A percentile compares a stretch with the other conserved stretches of the same genome.
Conservation (phyloP, 2,329 filamentous ascomycete species). For the Daldinia eschscholtzii region DNA sequence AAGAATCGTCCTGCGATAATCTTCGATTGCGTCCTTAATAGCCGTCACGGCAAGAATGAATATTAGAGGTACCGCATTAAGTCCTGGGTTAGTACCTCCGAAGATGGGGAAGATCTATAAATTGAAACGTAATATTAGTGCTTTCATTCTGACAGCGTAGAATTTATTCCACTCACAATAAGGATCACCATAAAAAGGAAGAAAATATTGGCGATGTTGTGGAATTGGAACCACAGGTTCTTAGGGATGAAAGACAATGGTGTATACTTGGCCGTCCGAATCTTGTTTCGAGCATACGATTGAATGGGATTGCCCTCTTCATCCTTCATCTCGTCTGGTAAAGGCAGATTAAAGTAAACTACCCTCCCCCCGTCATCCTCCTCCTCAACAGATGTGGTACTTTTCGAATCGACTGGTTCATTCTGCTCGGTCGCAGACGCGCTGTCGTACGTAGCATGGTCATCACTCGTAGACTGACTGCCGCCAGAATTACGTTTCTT, state of each 20-base stretch:
- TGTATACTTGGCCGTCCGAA: slow-evolving; percentile 97
- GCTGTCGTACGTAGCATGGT: slow-evolving; percentile 48
- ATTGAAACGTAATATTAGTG: slow-evolving; percentile 45
- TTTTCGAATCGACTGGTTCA: slow-evolving; percentile 55
- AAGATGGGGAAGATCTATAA: slow-evolving; percentile 94
- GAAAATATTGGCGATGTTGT: slow-evolving; percentile 98
- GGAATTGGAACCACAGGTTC: slow-evolving; percentile 97
- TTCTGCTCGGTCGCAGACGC: slow-evolving; percentile 51
- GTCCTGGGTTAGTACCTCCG: slow-evolving; percentile 87
- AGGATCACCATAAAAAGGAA: slow-evolving; percentile 97
- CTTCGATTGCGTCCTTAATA: slow-evolving; percentile 95
- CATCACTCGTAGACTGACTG: slow-evolving; percentile 50
- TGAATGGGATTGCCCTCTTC: slow-evolving; percentile 80
- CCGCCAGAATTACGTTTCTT: slow-evolving; percentile 71
- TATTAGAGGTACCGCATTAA: slow-evolving; percentile 92
- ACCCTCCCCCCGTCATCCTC: slow-evolving; percentile 60
- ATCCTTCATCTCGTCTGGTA: slow-evolving; percentile 81
- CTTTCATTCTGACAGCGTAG: slow-evolving; percentile 9
- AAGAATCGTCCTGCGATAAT: slow-evolving; percentile 90
- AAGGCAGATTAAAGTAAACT: slow-evolving; percentile 87
- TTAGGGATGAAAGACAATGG: slow-evolving; percentile 95
- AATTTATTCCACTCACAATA: slow-evolving; percentile 73
- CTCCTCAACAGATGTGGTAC: slow-evolving; percentile 55
- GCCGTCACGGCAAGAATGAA: slow-evolving; percentile 90
- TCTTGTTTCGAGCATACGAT: slow-evolving; percentile 90